Conservation (phyloP, 805 yeast species). For the Ascoidea asiatica region DNA sequence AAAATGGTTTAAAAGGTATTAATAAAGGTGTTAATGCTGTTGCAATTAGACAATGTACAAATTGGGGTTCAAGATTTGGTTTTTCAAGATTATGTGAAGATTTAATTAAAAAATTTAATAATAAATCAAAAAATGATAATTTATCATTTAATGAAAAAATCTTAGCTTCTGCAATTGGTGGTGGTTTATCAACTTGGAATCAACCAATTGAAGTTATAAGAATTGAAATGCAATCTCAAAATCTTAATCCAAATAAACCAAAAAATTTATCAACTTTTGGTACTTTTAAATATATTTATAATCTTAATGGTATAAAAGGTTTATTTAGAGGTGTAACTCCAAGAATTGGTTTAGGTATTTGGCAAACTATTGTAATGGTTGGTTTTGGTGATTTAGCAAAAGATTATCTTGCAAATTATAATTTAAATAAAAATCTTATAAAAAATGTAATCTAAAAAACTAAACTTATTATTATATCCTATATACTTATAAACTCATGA, state of each 20-base stretch:
- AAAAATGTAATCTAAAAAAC: too few relatives aligned
- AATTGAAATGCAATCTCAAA: conserved; percentile 95
- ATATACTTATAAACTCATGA: too few relatives aligned
- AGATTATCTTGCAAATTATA: conserved; percentile 20
- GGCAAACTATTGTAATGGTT: conserved; percentile 99
- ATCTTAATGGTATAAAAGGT: conserved; percentile 75
- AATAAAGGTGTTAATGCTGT: conserved; percentile 98
- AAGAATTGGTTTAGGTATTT: conserved; percentile 88
- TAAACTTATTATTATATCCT: too few relatives aligned
- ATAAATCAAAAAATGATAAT: conserved; percentile 46
- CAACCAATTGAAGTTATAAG: conserved; percentile 97
- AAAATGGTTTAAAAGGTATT: conserved; percentile 88
- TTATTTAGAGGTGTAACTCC: conserved; percentile 95
- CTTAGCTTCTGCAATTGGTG: conserved; percentile 80
- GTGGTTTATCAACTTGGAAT: conserved; percentile 97
- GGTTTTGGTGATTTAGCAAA: conserved; percentile 92
- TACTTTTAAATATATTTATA: conserved; percentile 73
- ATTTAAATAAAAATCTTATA: not conserved
- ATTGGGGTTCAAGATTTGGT: conserved; percentile 98
- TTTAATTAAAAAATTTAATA: conserved; percentile 47
- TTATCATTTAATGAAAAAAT: conserved; percentile 72
- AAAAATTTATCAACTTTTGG: conserved; percentile 68
- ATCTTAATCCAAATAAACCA: conserved; percentile 88
- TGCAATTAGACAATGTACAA: conserved; percentile 97
- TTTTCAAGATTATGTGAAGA: conserved; percentile 87